These are phyloP conservation scores for Fusarium dlaminii DNA, from an alignment of 2,329 filamentous ascomycete genomes.

Conservation along the genomic window DNA sequence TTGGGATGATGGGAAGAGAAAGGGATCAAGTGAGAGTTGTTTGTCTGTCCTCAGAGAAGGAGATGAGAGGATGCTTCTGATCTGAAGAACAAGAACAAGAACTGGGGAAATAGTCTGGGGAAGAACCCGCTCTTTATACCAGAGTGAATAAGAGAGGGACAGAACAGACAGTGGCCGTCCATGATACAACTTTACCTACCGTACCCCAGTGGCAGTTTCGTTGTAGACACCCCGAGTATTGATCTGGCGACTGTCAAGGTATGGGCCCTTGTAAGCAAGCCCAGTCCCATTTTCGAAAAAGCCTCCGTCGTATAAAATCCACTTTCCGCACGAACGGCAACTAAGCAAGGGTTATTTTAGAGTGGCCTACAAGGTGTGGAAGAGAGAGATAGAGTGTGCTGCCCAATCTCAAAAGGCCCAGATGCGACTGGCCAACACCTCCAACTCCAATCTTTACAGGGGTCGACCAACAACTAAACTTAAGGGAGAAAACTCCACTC, in stretches of 20 bases:
- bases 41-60: slow-evolving; percentile 26
- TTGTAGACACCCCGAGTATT: too few relatives aligned
- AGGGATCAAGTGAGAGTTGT: background rate
- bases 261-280: background rate
- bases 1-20: background rate
- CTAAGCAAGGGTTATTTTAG: slow-evolving; percentile 27
- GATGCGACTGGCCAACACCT: slow-evolving; percentile 7
- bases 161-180: background rate
- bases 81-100: slow-evolving; percentile 36
- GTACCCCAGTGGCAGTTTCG: too few relatives aligned
- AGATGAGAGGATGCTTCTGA: slow-evolving; percentile 35
- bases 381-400: slow-evolving; percentile 11
- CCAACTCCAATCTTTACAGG: slow-evolving; percentile 5
- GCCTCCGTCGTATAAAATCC: slow-evolving; percentile 24
- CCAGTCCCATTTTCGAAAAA: slow-evolving; percentile 22
- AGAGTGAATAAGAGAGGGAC: background rate
- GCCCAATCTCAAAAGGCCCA: slow-evolving; percentile 2
- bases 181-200: background rate
- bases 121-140: slow-evolving; percentile 36
- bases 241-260: slow-evolving; percentile 10
- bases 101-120: slow-evolving; percentile 33
- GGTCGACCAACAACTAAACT: background rate
- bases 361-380: background rate
- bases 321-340: slow-evolving; percentile 36
- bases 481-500: slow-evolving; percentile 5